Evolutionary conservation across 129 eudicot species (phyloP).

Genomic region (Lonicera japonica): DNA sequence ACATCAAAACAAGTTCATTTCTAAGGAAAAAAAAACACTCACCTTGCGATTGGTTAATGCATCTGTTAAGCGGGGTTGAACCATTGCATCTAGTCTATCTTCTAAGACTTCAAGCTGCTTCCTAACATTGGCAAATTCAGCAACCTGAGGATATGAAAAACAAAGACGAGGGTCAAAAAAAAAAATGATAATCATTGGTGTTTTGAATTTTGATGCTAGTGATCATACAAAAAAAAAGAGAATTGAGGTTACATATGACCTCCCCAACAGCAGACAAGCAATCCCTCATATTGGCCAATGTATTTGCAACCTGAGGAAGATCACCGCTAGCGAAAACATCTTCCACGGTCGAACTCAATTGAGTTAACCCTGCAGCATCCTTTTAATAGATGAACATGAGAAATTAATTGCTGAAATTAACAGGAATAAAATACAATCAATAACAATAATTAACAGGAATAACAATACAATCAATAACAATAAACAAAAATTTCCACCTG

Average conservation of each 20-base stretch:
- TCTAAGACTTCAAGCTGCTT: slow-evolving; percentile 99
- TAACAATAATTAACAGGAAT: slow-evolving; percentile 2
- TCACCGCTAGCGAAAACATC: slow-evolving; percentile 98
- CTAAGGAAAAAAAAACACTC: neutral
- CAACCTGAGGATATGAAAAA: slow-evolving; percentile 52
- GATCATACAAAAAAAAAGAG: too few relatives aligned
- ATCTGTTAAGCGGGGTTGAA: slow-evolving; percentile 93
- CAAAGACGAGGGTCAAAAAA: neutral
- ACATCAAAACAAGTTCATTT: neutral
- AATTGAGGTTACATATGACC: slow-evolving; percentile 28
- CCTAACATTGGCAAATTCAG: slow-evolving; percentile 97
- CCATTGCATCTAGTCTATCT: slow-evolving; percentile 97
- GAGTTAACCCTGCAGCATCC: slow-evolving; percentile 99
- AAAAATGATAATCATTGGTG: too few relatives aligned
- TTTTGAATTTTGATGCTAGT: too few relatives aligned
- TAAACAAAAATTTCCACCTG: slow-evolving; percentile 56
- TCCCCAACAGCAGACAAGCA: slow-evolving; percentile 98
- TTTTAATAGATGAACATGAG: slow-evolving; percentile 23
- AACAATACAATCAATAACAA: slow-evolving; percentile 4
- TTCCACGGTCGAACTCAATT: slow-evolving; percentile 95
- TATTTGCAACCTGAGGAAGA: slow-evolving; percentile 99
- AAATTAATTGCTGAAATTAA: slow-evolving; percentile 2
- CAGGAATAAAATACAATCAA: slow-evolving; percentile 13
- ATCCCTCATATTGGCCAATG: slow-evolving; percentile 98
- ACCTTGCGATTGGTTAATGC: slow-evolving; percentile 90